phyloP scores from a whole-genome alignment of 2,329 filamentous ascomycete species.

The Drechslerella coelobrocha region DNA sequence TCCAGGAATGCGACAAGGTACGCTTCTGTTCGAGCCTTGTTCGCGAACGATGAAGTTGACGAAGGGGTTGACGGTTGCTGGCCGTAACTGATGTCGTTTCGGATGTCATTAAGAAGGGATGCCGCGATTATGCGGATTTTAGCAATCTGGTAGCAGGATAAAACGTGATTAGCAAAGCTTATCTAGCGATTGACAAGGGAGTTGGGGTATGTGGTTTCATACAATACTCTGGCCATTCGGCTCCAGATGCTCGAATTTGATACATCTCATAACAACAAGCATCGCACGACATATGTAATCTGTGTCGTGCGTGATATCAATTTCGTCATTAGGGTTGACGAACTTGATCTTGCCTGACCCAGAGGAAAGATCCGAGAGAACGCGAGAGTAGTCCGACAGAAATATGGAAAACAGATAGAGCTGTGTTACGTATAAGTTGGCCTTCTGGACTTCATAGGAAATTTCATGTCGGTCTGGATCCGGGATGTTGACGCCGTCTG shows the following conservation, averaged over 20 bases:
- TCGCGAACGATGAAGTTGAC: conserved; percentile 49
- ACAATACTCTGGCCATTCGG: conserved; percentile 50
- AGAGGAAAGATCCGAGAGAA: conserved; percentile 29
- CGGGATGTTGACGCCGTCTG: conserved; percentile 48
- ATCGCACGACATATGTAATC: conserved; percentile 50
- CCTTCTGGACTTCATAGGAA: conserved; percentile 48
- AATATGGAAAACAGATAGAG: conserved; percentile 48
- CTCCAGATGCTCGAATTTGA: conserved; percentile 48
- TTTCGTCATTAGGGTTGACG: conserved; percentile 43
- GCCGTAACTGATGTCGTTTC: conserved; percentile 48
- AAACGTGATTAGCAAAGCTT: neutral
- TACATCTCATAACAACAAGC: conserved; percentile 47
- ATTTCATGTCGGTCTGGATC: conserved; percentile 46
- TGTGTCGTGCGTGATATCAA: conserved; percentile 45
- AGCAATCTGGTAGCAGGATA: conserved; percentile 21
- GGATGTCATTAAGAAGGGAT: conserved; percentile 42
- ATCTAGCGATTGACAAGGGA: neutral
- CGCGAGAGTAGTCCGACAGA: conserved; percentile 45
- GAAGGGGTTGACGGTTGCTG: conserved; percentile 47
- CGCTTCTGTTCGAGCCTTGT: conserved; percentile 48
- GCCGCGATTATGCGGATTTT: conserved; percentile 50
- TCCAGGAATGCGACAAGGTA: conserved; percentile 50
- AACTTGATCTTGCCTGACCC: conserved; percentile 37
- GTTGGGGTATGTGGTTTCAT: conserved; percentile 1
- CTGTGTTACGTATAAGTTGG: conserved; percentile 48